Conservation (phyloP, 129 eudicot genomes). For the Escallonia herrerae region DNA sequence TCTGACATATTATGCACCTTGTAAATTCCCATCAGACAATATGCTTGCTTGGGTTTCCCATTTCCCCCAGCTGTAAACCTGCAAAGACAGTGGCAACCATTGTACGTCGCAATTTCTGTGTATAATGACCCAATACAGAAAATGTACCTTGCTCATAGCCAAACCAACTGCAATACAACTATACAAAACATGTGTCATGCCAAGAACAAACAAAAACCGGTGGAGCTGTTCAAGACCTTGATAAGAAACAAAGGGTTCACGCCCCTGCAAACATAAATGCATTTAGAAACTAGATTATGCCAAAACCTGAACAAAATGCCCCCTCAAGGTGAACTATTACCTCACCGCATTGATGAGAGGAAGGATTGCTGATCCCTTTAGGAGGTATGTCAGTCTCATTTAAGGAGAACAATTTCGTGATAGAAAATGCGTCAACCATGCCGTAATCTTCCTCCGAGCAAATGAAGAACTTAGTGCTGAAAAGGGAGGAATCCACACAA, state of each 20-base stretch:
- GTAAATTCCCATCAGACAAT: conserved; percentile 45
- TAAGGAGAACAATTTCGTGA: conserved; percentile 20
- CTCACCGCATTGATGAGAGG: conserved; percentile 64
- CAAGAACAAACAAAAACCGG: conserved; percentile 93
- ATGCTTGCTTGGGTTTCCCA: conserved; percentile 75
- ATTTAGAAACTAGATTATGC: neutral
- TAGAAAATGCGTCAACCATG: conserved; percentile 10
- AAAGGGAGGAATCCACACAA: conserved; percentile 92
- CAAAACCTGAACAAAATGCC: neutral
- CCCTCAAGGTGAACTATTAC: conserved; percentile 25
- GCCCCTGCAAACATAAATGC: conserved; percentile 46
- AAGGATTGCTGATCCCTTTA: conserved; percentile 34
- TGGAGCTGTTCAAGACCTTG: conserved; percentile 99
- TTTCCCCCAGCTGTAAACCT: conserved; percentile 99
- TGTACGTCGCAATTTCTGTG: too few relatives aligned
- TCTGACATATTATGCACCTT: conserved; percentile 29
- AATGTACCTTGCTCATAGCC: conserved; percentile 89
- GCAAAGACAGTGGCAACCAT: neutral
- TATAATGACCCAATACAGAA: too few relatives aligned
- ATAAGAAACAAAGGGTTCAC: conserved; percentile 94
- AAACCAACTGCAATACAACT: conserved; percentile 82
- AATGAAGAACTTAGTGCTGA: conserved; percentile 70
- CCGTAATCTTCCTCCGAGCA: conserved; percentile 72
- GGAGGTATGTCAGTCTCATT: conserved; percentile 65
- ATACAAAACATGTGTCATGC: conserved; percentile 90